Base-by-base conservation (phyloP, 352 stramenopile species). In the Phytophthora nicotianae region DNA sequence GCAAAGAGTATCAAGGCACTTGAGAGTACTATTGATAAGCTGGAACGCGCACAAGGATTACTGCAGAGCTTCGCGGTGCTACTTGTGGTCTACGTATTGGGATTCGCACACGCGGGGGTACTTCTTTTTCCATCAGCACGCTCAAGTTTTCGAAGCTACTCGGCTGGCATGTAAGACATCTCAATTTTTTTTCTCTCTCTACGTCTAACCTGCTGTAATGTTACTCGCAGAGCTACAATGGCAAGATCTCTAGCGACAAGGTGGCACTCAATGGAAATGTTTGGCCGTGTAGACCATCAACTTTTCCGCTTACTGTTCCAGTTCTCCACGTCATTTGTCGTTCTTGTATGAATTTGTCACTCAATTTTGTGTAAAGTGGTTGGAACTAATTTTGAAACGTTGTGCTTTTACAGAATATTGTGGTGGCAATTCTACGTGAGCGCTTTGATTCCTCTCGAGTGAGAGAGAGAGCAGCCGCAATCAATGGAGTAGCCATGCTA, bases 381-480 rank as follows among this genome's bases (percentile, higher is more conserved):
- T 52, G 1, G 5, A 5, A 19, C 37, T 51, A 4, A 64, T 33
- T n/a, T n/a, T n/a, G n/a, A n/a, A n/a, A n/a, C 26, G 26, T 10
- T 27, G 14, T 6, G 20, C 3, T 14, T 14, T 29, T 38, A 0
- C n/a, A 91, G 82, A 88, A 89, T 47, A 72, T 89, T 21, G 62
- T 78, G 16, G 74, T 87, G 10, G 70, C 65, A 23, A 86, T 89
- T 60, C 65, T 91, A 14, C 80, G 80, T 13, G 79, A 91, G 47
- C 82, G 78, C 23, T 89, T 89, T 41, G 66, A 84, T 21, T 74
- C 59, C 2, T 72, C 71, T 3, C 35, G 65, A 33, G 32, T 33
- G 26, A 52, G 53, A 57, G 32, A 51, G n/a, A 48, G 60, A 20
- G 41, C 54, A 17, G 60, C 56, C 5, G 64, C 68, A 13, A 63